phyloP scores from a whole-genome alignment of 176 grass and related monocot species.

The Alopecurus myosuroides region DNA sequence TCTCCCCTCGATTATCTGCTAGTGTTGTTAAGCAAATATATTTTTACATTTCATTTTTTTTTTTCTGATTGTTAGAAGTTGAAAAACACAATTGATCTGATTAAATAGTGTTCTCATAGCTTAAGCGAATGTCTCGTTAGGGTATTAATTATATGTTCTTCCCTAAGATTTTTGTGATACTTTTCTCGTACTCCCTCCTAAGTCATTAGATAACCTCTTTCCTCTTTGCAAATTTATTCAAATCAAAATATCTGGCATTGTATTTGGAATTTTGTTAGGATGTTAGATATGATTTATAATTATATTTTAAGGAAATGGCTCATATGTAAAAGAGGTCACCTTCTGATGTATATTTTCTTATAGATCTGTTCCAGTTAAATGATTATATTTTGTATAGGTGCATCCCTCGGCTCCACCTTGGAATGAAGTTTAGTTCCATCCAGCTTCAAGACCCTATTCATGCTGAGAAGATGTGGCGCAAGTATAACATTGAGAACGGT shows the following conservation, averaged over 20 bases:
- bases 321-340: neutral
- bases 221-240: too few relatives aligned
- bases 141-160: neutral
- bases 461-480: neutral
- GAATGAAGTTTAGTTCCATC: neutral
- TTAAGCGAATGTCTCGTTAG: neutral
- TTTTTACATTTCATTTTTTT: too few relatives aligned
- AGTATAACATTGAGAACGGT: neutral
- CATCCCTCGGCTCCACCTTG: constrained; percentile 24
- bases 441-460: neutral
- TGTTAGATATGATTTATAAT: too few relatives aligned
- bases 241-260: too few relatives aligned
- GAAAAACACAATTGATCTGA: neutral
- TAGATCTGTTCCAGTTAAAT: neutral
- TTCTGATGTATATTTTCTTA: neutral
- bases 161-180: neutral
- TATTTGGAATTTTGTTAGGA: too few relatives aligned
- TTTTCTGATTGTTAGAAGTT: too few relatives aligned
- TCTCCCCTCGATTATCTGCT: neutral
- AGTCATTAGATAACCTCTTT: too few relatives aligned
- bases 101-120: neutral
- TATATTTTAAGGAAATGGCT: neutral
- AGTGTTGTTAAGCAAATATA: too few relatives aligned
- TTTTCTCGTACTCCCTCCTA: too few relatives aligned
- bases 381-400: neutral